These are phyloP conservation scores for Barbarea vulgaris DNA, from an alignment of 345 rosid species.

Conservation along the genomic window DNA sequence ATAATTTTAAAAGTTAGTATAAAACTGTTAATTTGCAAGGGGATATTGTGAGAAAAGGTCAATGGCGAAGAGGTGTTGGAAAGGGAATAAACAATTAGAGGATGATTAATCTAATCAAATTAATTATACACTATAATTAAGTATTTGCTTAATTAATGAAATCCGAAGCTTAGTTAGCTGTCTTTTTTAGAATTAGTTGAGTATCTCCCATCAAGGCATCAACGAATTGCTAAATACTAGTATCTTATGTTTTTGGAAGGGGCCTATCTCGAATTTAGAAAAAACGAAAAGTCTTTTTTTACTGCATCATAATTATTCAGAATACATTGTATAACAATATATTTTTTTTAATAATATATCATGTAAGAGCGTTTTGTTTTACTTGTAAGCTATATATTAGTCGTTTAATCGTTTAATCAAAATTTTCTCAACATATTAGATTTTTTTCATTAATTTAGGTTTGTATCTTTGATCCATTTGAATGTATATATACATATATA, in stretches of 20 bases:
- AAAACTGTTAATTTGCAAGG: not conserved
- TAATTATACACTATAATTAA: not conserved
- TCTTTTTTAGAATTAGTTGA: constrained; percentile 1
- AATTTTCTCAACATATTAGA: not conserved
- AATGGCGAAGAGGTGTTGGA: constrained; percentile 4
- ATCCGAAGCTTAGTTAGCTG: constrained; percentile 16
- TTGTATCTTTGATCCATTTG: too few relatives aligned
- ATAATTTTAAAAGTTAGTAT: not conserved
- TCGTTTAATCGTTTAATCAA: too few relatives aligned
- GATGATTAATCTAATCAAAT: not conserved
- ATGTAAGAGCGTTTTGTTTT: not conserved
- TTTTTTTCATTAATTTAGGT: too few relatives aligned
- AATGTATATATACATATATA: not conserved
- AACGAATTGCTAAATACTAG: not conserved
- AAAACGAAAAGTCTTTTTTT: not conserved
- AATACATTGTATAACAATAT: not conserved
- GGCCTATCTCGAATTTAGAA: not conserved
- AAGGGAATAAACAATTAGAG: not conserved
- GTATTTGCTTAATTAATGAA: constrained; percentile 11
- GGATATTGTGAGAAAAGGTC: constrained; percentile 8
- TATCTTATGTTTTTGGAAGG: not conserved
- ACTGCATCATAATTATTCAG: not conserved
- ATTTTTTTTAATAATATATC: not conserved
- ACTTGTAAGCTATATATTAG: not conserved
- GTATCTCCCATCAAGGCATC: not conserved